These are phyloP conservation scores for Murraya paniculata DNA, from an alignment of 345 rosid genomes.

Conservation along the genomic window DNA sequence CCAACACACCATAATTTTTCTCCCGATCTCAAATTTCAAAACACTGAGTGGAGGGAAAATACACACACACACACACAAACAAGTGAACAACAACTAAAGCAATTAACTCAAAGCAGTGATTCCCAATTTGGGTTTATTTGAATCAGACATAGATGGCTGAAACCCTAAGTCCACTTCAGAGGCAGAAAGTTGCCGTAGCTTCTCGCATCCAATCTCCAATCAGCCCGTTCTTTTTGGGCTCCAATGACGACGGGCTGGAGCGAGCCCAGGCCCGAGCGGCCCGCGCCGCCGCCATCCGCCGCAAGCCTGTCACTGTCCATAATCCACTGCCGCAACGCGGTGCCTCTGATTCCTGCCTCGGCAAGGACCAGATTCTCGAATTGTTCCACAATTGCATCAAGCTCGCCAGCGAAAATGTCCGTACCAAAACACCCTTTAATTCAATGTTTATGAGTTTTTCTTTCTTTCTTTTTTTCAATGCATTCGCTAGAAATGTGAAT, in stretches of 20 bases:
- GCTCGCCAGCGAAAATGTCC: constrained; percentile 90
- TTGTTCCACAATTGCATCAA: constrained; percentile 89
- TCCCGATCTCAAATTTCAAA: constrained; percentile 27
- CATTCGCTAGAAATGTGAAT: not conserved
- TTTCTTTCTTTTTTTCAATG: not conserved
- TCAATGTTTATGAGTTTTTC: not conserved
- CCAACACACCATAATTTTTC: not conserved
- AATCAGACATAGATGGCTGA: constrained; percentile 49
- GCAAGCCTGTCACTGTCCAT: constrained; percentile 41
- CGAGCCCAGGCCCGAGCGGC: constrained; percentile 91
- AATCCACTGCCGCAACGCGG: constrained; percentile 27
- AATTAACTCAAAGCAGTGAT: not conserved
- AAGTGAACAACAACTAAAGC: not conserved
- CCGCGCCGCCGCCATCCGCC: constrained; percentile 80
- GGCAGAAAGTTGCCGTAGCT: constrained; percentile 49
- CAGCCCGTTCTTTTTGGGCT: constrained; percentile 73
- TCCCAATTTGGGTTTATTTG: not conserved
- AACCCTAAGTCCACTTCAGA: constrained; percentile 63
- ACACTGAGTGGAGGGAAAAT: constrained; percentile 45
- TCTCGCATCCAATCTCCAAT: constrained; percentile 77
- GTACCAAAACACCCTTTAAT: constrained; percentile 6
- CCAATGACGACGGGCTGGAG: constrained; percentile 78
- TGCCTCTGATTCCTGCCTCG: constrained; percentile 54
- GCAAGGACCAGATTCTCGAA: constrained; percentile 76
- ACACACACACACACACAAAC: not conserved